phyloP scores from a whole-genome alignment of 2,329 filamentous ascomycete genomes.

The Colletotrichum endophyticum region DNA sequence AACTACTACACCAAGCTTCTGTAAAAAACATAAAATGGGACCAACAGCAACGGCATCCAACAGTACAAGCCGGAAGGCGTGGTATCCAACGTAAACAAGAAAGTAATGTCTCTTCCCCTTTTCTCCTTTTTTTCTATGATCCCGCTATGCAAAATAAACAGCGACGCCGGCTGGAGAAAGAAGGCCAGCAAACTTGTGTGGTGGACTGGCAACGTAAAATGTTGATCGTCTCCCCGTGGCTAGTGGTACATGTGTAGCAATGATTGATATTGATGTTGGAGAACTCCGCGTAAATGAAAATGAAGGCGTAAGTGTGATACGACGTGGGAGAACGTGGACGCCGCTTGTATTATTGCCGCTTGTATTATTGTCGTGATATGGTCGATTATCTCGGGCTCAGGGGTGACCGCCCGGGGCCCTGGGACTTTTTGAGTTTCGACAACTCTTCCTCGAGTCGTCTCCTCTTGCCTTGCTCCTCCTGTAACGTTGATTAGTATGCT shows the following conservation, averaged over 20 bases:
- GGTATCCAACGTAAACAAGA: neutral
- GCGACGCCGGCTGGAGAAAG: neutral
- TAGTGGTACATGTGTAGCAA: neutral
- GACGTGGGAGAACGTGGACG: neutral
- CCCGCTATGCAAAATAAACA: constrained; percentile 14
- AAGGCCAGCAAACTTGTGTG: neutral
- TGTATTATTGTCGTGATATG: neutral
- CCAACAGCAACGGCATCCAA: neutral
- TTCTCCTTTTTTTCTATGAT: neutral
- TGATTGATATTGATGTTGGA: neutral
- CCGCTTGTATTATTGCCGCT: neutral
- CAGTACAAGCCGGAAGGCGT: neutral
- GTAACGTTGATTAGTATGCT: constrained; percentile 30
- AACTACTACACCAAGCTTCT: neutral
- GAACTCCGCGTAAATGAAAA: neutral
- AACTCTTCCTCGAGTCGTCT: constrained; percentile 58
- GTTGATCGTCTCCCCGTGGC: neutral
- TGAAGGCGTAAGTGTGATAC: neutral
- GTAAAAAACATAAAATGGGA: neutral
- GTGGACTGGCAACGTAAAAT: neutral
- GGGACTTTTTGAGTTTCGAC: constrained; percentile 44
- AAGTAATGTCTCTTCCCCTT: neutral
- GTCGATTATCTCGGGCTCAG: constrained; percentile 39
- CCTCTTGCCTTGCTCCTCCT: constrained; percentile 55
- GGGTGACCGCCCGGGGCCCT: constrained; percentile 47